phyloP scores from a whole-genome alignment of 2,329 filamentous ascomycete genomes.

The Penicillium sp. region DNA sequence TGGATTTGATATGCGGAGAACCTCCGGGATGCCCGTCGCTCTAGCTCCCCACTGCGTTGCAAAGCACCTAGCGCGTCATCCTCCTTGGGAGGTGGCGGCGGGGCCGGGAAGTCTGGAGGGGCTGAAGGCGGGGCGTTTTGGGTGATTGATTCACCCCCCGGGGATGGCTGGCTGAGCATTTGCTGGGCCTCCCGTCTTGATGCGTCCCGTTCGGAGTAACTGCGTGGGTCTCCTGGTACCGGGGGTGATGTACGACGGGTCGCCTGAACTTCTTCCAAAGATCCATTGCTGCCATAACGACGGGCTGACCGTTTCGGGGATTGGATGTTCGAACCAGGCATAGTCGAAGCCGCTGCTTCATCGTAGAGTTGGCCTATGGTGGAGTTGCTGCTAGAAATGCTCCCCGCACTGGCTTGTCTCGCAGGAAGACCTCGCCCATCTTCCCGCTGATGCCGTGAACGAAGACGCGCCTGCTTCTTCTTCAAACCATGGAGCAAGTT shows the following conservation, averaged over 20 bases:
- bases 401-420: conserved; percentile 50
- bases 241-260: conserved; percentile 32
- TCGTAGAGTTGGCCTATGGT: conserved; percentile 49
- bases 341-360: conserved; percentile 32
- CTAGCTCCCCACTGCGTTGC: conserved; percentile 87
- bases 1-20: conserved; percentile 98
- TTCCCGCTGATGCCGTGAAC: conserved; percentile 56
- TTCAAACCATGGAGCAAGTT: conserved; percentile 94
- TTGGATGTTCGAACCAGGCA: conserved; percentile 22
- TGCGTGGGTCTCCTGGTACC: conserved; percentile 27
- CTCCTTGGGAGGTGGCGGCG: conserved; percentile 76
- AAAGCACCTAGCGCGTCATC: conserved; percentile 88
- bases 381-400: conserved; percentile 45
- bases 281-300: conserved; percentile 42
- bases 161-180: conserved; percentile 59
- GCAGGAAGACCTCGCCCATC: conserved; percentile 42
- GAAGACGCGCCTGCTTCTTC: conserved; percentile 89
- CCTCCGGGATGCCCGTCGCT: conserved; percentile 84
- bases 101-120: conserved; percentile 50
- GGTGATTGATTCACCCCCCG: conserved; percentile 54
- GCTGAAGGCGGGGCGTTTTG: conserved; percentile 25
- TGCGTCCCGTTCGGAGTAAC: conserved; percentile 41
- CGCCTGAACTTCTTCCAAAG: conserved; percentile 34
- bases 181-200: conserved; percentile 41
- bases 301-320: conserved; percentile 37